These are phyloP conservation scores for Epichloe scottii DNA, from an alignment of 2,329 filamentous ascomycete genomes.

Conservation along the genomic window DNA sequence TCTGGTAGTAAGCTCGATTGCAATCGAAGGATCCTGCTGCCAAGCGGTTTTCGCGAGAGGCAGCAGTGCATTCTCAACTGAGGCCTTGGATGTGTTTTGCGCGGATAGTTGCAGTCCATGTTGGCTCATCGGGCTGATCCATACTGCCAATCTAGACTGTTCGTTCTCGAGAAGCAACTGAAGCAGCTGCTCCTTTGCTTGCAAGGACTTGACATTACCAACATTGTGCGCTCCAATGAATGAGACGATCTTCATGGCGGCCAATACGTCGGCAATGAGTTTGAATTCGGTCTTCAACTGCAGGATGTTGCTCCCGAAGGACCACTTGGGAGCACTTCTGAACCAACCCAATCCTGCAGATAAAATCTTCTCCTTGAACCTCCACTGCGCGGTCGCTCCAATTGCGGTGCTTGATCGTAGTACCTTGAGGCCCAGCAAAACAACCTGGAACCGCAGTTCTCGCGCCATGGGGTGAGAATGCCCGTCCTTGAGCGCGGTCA, in stretches of 20 bases:
- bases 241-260: constrained; percentile 51
- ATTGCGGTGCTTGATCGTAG: constrained; percentile 60
- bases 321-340: constrained; percentile 70
- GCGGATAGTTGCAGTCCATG: constrained; percentile 26
- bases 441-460: constrained; percentile 81
- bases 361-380: constrained; percentile 77
- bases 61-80: constrained; percentile 35
- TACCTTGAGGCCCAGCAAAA: constrained; percentile 71
- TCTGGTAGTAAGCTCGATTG: constrained; percentile 69
- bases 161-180: constrained; percentile 73
- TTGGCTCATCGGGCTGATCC: constrained; percentile 70
- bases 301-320: constrained; percentile 84
- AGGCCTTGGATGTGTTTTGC: constrained; percentile 27
- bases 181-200: constrained; percentile 73
- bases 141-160: constrained; percentile 70
- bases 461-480: constrained; percentile 74
- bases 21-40: constrained; percentile 71
- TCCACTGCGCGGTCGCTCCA: constrained; percentile 55
- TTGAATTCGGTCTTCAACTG: constrained; percentile 89
- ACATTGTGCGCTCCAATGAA: constrained; percentile 41
- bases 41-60: constrained; percentile 72
- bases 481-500: constrained; percentile 59
- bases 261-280: constrained; percentile 62
- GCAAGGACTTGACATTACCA: constrained; percentile 51
- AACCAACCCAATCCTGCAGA: constrained; percentile 89